phyloP scores from a whole-genome alignment of 129 eudicot genomes.

The Scalesia atractyloides region DNA sequence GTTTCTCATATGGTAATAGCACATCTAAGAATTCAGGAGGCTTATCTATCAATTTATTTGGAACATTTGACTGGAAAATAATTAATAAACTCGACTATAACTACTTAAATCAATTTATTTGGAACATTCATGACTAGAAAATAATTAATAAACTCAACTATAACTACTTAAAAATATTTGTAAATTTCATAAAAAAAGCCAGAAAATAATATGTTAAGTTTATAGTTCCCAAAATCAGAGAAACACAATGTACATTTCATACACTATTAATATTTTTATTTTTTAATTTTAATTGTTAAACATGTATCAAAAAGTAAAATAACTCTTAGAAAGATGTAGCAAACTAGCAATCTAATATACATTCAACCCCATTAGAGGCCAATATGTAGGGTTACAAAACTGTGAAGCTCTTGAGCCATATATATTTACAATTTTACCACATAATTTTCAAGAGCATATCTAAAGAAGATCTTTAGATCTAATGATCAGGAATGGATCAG shows the following conservation, averaged over 20 bases:
- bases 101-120: background rate
- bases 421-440: conserved; percentile 26
- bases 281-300: background rate
- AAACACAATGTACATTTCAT: background rate
- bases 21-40: no score
- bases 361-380: conserved; percentile 14
- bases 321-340: background rate
- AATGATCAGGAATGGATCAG: conserved; percentile 19
- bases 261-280: background rate
- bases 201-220: background rate
- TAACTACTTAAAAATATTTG: background rate
- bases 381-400: conserved; percentile 29
- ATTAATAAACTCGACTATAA: background rate
- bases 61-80: background rate
- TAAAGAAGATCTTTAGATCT: background rate
- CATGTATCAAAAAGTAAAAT: background rate
- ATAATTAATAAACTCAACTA: background rate
- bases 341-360: conserved; percentile 9
- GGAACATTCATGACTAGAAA: background rate
- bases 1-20: no score
- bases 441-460: background rate
- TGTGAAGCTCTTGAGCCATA: conserved; percentile 29
- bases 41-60: background rate
- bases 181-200: background rate
- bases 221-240: background rate